Conservation (phyloP, 805 yeast genomes). For the Wickerhamiella slavikovae region DNA sequence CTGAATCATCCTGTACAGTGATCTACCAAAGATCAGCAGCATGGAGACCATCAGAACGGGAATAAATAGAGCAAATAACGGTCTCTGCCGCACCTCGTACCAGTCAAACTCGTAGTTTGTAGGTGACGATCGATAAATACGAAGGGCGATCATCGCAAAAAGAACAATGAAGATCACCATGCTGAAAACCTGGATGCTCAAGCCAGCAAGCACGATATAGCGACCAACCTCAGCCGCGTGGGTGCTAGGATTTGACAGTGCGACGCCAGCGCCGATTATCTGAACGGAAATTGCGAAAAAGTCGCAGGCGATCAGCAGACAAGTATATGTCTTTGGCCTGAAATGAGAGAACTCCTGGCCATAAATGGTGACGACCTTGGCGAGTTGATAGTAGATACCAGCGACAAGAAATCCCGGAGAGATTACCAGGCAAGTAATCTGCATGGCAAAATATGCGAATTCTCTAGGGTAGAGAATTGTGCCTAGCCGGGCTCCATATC, state of each 20-base stretch:
- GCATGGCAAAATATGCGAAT: slow-evolving; percentile 31
- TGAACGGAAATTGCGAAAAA: slow-evolving; percentile 42
- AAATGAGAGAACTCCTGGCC: slow-evolving; percentile 32
- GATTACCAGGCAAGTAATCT: slow-evolving; percentile 46
- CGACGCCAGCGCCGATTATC: slow-evolving; percentile 59
- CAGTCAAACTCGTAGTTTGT: slow-evolving; percentile 8
- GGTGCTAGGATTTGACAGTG: slow-evolving; percentile 17
- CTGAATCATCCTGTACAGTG: slow-evolving; percentile 56
- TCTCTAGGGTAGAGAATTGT: slow-evolving; percentile 18
- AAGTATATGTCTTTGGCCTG: slow-evolving; percentile 40
- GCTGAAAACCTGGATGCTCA: slow-evolving; percentile 53
- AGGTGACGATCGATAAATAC: slow-evolving; percentile 3
- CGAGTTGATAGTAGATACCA: slow-evolving; percentile 54
- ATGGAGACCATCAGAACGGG: slow-evolving; percentile 21
- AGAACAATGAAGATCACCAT: slow-evolving; percentile 40
- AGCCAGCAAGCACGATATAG: slow-evolving; percentile 55
- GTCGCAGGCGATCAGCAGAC: slow-evolving; percentile 47
- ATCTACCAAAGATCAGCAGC: slow-evolving; percentile 38
- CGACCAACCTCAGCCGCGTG: too few species aligned
- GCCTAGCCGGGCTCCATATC: slow-evolving; percentile 43
- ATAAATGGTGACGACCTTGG: slow-evolving; percentile 41
- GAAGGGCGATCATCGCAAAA: slow-evolving; percentile 23
- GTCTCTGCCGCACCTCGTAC: slow-evolving; percentile 7
- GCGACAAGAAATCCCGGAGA: slow-evolving; percentile 78
- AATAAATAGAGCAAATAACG: slow-evolving; percentile 8